A percentile compares a stretch with the other conserved stretches of the same genome.
These are phyloP conservation scores for Gonapodya sp. DNA, from an alignment of 192 early-diverging fungal genomes.

Conservation along the genomic window DNA sequence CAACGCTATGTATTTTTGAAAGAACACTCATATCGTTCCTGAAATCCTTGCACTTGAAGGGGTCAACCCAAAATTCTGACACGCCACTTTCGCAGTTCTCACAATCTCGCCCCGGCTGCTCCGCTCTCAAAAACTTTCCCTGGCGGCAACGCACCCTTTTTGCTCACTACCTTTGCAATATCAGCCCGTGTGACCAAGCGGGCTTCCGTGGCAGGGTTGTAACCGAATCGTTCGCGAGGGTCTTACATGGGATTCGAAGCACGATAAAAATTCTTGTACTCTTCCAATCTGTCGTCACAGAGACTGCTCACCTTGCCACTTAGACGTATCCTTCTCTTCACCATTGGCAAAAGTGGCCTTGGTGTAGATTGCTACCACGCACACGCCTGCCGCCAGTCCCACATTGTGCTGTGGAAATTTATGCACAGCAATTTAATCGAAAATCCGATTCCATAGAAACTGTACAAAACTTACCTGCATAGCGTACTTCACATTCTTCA, in stretches of 20 bases:
- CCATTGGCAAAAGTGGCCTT: background rate
- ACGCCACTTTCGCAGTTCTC: no score
- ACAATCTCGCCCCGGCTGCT: background rate
- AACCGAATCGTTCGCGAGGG: conserved; percentile 20
- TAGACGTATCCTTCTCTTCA: background rate
- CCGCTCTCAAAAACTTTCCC: background rate
- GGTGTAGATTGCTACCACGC: background rate
- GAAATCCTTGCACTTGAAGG: no score
- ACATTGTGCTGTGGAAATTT: conserved; percentile 10
- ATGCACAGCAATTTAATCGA: no score
- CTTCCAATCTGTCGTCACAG: no score
- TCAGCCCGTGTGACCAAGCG: conserved; percentile 46
- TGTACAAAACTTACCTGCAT: background rate
- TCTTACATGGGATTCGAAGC: conserved; percentile 22
- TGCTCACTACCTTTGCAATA: conserved; percentile 34
- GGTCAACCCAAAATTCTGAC: no score
- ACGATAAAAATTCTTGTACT: no score
- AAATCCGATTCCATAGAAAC: no score
- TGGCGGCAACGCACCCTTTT: conserved; percentile 17
- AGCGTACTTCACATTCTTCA: conserved; percentile 14
- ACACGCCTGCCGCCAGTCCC: background rate
- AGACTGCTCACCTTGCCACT: background rate
- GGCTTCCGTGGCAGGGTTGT: conserved; percentile 46
- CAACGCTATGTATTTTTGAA: no score
- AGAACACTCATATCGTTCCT: no score